Evolutionary conservation across 768 basidiomycete species (phyloP), one percentile per base, ranked within the genome.

Genomic region (Chalciporus chontae): DNA sequence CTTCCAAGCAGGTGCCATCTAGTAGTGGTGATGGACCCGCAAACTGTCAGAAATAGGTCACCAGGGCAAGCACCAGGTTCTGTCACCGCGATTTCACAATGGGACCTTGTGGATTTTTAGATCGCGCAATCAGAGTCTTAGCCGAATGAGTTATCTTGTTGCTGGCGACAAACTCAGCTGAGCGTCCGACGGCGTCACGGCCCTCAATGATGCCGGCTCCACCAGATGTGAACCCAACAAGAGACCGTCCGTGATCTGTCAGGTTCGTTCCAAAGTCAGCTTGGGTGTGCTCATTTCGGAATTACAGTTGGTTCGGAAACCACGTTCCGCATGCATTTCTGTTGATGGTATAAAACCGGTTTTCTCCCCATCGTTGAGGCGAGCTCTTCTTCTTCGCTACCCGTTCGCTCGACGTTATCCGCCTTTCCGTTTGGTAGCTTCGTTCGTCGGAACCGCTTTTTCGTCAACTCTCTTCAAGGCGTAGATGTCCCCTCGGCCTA

Each of bases 401-500:
- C 31, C 7, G 17, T 19, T 21, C 43, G 27, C 38, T 11, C 14
- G 21, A 21, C 21, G 24, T 15, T 36, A 23, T 23, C n/a, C 1
- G 14, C 19, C 10, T 34, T 18, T 19, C 47, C 9, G 23, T 26
- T 13, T 49, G 24, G 26, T 26, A 31, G 47, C 43, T 15, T 21
- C 27, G 43, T 49, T 49, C 26, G 32, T 45, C 14, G 9, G 34
- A 34, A 51, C 43, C 45, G 36, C 34, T 34, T n/a, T n/a, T n/a
- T 13, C 38, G 34, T 38, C 17, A 10, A 44, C 17, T 40, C 9
- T 24, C 21, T n/a, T n/a, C 40, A 34, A 40, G 39, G 32, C 41
- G 40, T 53, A 55, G 52, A 68, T 68, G 66, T 57, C 53, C 26
- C 56, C 53, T 18, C 68, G 66, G 18, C 56, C 66, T 40, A 68